Conservation (phyloP, 1,284 basidiomycete genomes). For the Heterobasidion occidentale region DNA sequence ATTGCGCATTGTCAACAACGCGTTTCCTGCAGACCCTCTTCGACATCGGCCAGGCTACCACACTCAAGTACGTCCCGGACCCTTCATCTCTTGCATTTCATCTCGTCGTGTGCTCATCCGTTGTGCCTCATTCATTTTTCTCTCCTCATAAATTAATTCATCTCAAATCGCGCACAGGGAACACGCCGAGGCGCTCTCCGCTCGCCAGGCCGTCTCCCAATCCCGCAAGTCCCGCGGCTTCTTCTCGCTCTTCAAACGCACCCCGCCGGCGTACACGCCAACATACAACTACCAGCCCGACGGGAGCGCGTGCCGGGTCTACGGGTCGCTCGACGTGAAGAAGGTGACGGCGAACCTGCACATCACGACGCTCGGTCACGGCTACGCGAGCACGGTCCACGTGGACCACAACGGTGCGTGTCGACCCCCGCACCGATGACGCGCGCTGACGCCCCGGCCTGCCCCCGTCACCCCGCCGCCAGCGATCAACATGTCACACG, state of each 20-base stretch:
- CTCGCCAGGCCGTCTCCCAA: conserved; percentile 59
- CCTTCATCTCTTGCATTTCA: neutral
- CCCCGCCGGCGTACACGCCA: conserved; percentile 47
- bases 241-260: conserved; percentile 46
- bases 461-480: neutral
- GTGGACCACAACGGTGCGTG: conserved; percentile 75
- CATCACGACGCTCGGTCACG: conserved; percentile 90
- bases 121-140: too few species aligned
- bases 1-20: neutral
- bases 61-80: conserved; percentile 37
- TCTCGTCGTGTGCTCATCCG: too few species aligned
- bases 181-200: conserved; percentile 59
- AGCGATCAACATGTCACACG: conserved; percentile 97
- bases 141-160: too few species aligned
- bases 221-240: conserved; percentile 66
- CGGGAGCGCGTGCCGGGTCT: conserved; percentile 77
- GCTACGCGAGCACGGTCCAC: conserved; percentile 83
- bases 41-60: conserved; percentile 75
- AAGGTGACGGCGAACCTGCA: conserved; percentile 92
- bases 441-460: neutral
- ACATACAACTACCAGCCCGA: conserved; percentile 64
- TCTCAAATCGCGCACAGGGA: conserved; percentile 19
- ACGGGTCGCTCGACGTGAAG: conserved; percentile 80
- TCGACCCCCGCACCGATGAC: neutral
- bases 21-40: conserved; percentile 58